phyloP scores from a whole-genome alignment of 768 basidiomycete species.

The Holtermanniella nyarrowii region DNA sequence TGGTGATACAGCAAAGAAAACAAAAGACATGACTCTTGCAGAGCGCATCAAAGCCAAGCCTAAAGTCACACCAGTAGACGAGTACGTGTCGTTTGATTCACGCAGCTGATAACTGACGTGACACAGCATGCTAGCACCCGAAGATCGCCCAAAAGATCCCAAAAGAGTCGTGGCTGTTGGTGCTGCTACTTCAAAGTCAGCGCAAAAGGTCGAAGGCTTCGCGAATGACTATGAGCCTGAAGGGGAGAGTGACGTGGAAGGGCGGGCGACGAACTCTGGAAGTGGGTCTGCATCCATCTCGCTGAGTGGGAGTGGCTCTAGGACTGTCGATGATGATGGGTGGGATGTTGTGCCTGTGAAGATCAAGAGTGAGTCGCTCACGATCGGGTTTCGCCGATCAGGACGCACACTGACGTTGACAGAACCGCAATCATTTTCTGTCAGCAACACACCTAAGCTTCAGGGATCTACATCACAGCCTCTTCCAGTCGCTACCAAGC shows the following conservation, averaged over 20 bases:
- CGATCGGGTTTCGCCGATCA: neutral
- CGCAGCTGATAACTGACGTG: neutral
- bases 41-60: slow-evolving; percentile 27
- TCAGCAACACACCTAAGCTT: neutral
- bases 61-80: slow-evolving; percentile 29
- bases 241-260: too few relatives aligned
- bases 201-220: too few relatives aligned
- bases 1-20: slow-evolving; percentile 1
- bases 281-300: neutral
- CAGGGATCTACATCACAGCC: slow-evolving; percentile 9
- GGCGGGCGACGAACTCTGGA: too few relatives aligned
- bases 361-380: slow-evolving; percentile 23
- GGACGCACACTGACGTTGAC: neutral
- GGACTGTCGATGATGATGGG: slow-evolving; percentile 23
- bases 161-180: neutral
- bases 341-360: slow-evolving; percentile 29
- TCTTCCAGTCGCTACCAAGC: slow-evolving; percentile 17
- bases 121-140: slow-evolving; percentile 30
- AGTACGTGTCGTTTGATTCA: slow-evolving; percentile 15
- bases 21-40: slow-evolving; percentile 23
- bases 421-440: slow-evolving; percentile 17
- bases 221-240: too few relatives aligned
- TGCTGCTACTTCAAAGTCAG: too few relatives aligned
- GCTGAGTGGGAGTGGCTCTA: neutral
- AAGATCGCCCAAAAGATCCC: slow-evolving; percentile 16